These are phyloP conservation scores for Suhomyces xylopsoci DNA, from an alignment of 805 yeast species.

Conservation along the genomic window DNA sequence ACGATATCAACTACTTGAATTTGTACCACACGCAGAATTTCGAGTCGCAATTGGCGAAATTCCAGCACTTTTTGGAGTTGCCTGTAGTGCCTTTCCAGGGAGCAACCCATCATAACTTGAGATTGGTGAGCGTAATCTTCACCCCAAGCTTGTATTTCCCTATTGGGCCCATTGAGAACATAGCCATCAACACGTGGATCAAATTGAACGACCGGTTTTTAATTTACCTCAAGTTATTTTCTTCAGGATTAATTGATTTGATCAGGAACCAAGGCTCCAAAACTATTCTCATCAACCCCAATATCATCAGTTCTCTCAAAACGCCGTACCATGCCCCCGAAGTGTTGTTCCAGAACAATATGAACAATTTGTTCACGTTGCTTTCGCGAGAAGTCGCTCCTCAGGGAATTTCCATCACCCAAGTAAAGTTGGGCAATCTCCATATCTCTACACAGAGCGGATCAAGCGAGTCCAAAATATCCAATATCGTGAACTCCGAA, in stretches of 20 bases:
- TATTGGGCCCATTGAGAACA: conserved; percentile 61
- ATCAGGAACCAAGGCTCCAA: conserved; percentile 51
- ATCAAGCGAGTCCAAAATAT: conserved; percentile 17
- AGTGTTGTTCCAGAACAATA: conserved; percentile 46
- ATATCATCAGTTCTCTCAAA: conserved; percentile 50
- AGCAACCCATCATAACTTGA: conserved; percentile 52
- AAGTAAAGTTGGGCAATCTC: conserved; percentile 40
- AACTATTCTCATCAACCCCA: conserved; percentile 52
- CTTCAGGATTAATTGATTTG: conserved; percentile 53
- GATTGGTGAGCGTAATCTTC: conserved; percentile 62
- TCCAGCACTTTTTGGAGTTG: conserved; percentile 47
- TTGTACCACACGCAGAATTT: conserved; percentile 46
- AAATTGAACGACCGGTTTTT: conserved; percentile 44
- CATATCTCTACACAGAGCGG: conserved; percentile 24
- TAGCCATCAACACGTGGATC: conserved; percentile 52
- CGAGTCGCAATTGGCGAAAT: conserved; percentile 46
- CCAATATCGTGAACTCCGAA: conserved; percentile 33
- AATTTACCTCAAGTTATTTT: conserved; percentile 49
- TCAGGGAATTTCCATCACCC: conserved; percentile 37
- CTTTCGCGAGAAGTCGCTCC: conserved; percentile 34
- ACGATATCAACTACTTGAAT: conserved; percentile 66
- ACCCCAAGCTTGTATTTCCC: conserved; percentile 71
- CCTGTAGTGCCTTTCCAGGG: conserved; percentile 60
- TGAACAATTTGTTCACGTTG: conserved; percentile 35
- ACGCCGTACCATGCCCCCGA: conserved; percentile 68